A percentile compares a stretch with the other conserved stretches of the same genome.
Conservation (phyloP, 2,329 filamentous ascomycete species). For the Epichloe hybrida region DNA sequence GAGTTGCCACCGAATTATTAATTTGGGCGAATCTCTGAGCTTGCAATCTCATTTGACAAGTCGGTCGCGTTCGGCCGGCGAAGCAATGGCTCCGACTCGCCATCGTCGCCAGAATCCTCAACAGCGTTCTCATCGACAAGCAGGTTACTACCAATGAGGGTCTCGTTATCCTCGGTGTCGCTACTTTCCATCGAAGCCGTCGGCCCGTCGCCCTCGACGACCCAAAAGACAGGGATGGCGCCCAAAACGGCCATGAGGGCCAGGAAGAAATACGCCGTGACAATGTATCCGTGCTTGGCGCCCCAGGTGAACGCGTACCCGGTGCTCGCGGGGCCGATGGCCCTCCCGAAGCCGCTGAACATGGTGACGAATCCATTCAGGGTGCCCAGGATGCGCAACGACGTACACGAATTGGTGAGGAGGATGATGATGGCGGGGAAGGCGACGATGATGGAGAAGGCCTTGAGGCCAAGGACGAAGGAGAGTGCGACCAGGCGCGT, state of each 20-base stretch:
- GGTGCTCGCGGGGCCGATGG: conserved; percentile 60
- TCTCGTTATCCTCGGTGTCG: conserved; percentile 20
- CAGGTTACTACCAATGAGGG: conserved; percentile 9
- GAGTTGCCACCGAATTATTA: no score
- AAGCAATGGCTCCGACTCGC: conserved; percentile 10
- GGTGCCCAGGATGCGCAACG: conserved; percentile 64
- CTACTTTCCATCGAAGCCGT: conserved; percentile 17
- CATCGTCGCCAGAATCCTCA: conserved; percentile 7
- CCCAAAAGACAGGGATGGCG: conserved; percentile 58
- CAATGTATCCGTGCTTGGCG: conserved; percentile 59
- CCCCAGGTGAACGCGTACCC: conserved; percentile 67
- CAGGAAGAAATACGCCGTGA: conserved; percentile 74
- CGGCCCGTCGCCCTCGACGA: conserved; percentile 63
- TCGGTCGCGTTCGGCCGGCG: not conserved
- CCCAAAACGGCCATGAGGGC: conserved; percentile 48
- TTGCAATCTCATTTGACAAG: not conserved
- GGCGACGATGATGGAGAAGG: conserved; percentile 63
- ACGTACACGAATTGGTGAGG: conserved; percentile 72
- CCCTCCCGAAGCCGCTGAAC: conserved; percentile 67
- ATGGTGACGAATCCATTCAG: conserved; percentile 84
- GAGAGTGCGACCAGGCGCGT: conserved; percentile 51
- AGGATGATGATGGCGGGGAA: conserved; percentile 87
- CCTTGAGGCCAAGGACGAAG: conserved; percentile 57
- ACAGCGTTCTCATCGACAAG: conserved; percentile 12
- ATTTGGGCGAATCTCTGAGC: not conserved